Conservation (phyloP, 148 eudicot species). For the Amaranthus cruentus region DNA sequence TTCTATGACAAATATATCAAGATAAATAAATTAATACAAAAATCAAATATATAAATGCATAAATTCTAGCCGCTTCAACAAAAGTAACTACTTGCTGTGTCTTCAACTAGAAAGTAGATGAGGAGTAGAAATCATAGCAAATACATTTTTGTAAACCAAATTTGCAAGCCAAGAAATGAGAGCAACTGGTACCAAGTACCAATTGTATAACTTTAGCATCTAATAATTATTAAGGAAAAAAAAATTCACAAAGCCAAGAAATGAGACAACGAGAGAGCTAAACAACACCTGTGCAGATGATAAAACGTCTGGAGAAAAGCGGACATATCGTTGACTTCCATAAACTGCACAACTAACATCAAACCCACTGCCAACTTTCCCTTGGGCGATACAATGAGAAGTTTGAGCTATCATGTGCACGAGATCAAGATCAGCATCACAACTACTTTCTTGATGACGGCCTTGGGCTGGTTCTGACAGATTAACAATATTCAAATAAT, state of each 20-base stretch:
- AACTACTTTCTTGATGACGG: constrained; percentile 28
- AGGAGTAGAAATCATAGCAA: background rate
- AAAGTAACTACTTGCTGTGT: no score
- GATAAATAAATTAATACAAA: background rate
- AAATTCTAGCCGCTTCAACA: background rate
- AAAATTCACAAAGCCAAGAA: constrained; percentile 7
- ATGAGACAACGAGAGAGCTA: constrained; percentile 10
- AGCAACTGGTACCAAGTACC: background rate
- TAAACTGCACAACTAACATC: constrained; percentile 98
- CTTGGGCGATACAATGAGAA: constrained; percentile 97
- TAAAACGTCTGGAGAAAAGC: constrained; percentile 94
- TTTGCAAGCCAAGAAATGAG: background rate
- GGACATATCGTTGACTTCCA: constrained; percentile 95
- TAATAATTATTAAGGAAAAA: background rate
- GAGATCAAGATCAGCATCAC: constrained; percentile 51
- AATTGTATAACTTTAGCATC: background rate
- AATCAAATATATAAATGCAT: background rate
- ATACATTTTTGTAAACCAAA: background rate
- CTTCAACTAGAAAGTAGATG: no score
- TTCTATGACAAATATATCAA: background rate
- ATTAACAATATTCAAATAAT: constrained; percentile 75
- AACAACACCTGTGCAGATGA: constrained; percentile 84
- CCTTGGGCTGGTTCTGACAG: constrained; percentile 41
- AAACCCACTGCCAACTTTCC: constrained; percentile 98
- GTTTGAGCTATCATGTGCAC: constrained; percentile 72